phyloP scores from a whole-genome alignment of 202 grass and related monocot species.

The Digitaria exilis region DNA sequence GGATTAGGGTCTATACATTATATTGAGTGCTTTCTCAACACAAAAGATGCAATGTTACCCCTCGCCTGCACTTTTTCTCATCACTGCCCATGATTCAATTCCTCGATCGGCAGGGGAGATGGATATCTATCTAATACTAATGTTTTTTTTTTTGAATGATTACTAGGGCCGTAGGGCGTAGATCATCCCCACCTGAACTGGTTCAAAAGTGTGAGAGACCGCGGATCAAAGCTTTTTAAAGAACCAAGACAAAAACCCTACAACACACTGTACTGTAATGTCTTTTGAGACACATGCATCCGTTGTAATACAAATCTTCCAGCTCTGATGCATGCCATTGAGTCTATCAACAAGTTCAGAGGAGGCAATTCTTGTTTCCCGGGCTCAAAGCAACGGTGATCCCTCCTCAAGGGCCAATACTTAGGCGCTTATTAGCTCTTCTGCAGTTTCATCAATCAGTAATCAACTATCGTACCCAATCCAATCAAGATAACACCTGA shows the following conservation, averaged over 20 bases:
- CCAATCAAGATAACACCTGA: neutral
- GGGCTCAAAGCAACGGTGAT: conserved; percentile 3
- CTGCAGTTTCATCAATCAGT: neutral
- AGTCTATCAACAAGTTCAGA: neutral
- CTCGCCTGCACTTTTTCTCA: neutral
- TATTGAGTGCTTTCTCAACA: neutral
- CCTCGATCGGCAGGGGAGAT: neutral
- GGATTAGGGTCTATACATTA: conserved; percentile 29
- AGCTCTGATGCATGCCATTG: neutral
- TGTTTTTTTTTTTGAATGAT: too few relatives aligned
- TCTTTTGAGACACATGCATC: neutral
- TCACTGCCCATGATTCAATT: conserved; percentile 15
- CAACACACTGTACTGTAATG: too few relatives aligned
- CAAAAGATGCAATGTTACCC: neutral
- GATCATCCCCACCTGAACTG: too few relatives aligned
- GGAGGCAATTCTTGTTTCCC: conserved; percentile 15
- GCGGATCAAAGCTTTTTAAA: too few relatives aligned
- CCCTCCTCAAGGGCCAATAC: too few relatives aligned
- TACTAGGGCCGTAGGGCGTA: too few relatives aligned
- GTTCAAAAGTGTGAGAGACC: too few relatives aligned
- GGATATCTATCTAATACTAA: too few relatives aligned
- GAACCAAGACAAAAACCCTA: too few relatives aligned
- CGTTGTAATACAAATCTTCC: neutral
- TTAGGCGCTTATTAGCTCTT: too few relatives aligned
- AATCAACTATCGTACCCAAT: neutral